Percentiles rank a stretch among this genome's conserved stretches.
Evolutionary conservation across 2,329 filamentous ascomycete species (phyloP).

Genomic region (Dendrostoma leiphaemia): DNA sequence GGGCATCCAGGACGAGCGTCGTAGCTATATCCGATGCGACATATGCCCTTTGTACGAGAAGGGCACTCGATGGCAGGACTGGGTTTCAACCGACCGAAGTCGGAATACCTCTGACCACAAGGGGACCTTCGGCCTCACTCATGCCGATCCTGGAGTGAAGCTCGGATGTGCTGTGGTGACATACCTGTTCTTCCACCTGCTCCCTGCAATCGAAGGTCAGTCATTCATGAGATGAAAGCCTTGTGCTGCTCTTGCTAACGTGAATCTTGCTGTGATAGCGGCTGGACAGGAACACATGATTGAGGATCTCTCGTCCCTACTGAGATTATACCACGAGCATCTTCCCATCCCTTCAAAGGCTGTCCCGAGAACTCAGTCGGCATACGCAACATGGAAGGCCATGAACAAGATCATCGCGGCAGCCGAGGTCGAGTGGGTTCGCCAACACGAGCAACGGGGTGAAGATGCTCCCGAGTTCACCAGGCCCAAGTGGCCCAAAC

Average conservation of each 20-base stretch:
- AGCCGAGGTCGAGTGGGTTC: neutral
- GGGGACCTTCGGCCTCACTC: slow-evolving; percentile 15
- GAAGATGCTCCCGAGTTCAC: neutral
- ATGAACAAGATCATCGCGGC: neutral
- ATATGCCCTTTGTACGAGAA: slow-evolving; percentile 7
- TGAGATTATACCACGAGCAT: slow-evolving; percentile 9
- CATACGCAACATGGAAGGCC: neutral
- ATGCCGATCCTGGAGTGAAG: slow-evolving; percentile 3
- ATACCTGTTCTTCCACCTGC: slow-evolving; percentile 6
- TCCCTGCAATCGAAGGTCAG: slow-evolving; percentile 11
- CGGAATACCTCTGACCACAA: neutral
- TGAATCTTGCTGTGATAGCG: neutral
- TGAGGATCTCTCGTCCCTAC: neutral
- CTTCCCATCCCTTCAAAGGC: slow-evolving; percentile 9
- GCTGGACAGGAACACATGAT: slow-evolving; percentile 13
- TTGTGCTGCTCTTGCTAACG: neutral
- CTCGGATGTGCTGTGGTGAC: slow-evolving; percentile 9
- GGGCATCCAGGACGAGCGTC: neutral
- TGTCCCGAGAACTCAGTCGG: too few relatives aligned
- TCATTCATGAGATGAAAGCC: too few relatives aligned
- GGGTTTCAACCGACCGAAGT: neutral
- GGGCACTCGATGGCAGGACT: neutral
- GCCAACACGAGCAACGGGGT: neutral
- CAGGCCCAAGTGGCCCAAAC: neutral
- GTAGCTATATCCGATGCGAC: neutral